phyloP scores from a whole-genome alignment of 495 filamentous ascomycete species.

The Penicillium antarcticum region DNA sequence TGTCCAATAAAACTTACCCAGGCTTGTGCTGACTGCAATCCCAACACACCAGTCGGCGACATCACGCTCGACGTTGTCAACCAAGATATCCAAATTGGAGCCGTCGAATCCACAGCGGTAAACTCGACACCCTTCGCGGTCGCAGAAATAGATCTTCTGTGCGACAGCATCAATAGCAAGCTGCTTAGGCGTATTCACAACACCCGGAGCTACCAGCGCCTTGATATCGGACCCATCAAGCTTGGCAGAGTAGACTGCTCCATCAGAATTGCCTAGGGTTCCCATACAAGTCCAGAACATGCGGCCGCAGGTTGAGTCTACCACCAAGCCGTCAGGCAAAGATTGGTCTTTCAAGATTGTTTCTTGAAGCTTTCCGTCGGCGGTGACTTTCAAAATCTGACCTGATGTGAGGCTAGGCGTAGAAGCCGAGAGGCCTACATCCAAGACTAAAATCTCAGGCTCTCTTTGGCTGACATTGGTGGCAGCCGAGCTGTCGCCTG shows the following conservation, averaged over 20 bases:
- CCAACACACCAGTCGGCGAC: slow-evolving; percentile 31
- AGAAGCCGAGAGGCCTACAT: slow-evolving; percentile 24
- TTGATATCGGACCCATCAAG: slow-evolving; percentile 35
- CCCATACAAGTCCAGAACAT: slow-evolving; percentile 57
- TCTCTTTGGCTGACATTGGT: background rate
- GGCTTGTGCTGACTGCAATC: slow-evolving; percentile 20
- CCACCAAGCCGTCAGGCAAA: slow-evolving; percentile 45
- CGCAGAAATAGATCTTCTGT: slow-evolving; percentile 46
- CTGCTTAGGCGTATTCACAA: slow-evolving; percentile 53
- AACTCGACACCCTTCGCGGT: slow-evolving; percentile 52
- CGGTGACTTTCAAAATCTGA: slow-evolving; percentile 17
- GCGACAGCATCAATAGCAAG: slow-evolving; percentile 29
- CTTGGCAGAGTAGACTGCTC: slow-evolving; percentile 37
- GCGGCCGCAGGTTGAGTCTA: slow-evolving; percentile 26
- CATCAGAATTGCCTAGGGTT: slow-evolving; percentile 34
- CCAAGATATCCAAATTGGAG: slow-evolving; percentile 36
- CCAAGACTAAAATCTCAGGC: slow-evolving; percentile 20
- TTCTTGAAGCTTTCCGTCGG: slow-evolving; percentile 11
- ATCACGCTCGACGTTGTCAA: slow-evolving; percentile 24
- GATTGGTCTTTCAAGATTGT: slow-evolving; percentile 24
- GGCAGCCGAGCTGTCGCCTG: background rate
- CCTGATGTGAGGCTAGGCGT: slow-evolving; percentile 14
- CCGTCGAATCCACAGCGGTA: slow-evolving; percentile 45
- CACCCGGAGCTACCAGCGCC: slow-evolving; percentile 31
- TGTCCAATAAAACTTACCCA: slow-evolving; percentile 52